Evolutionary conservation across 169 alveolate genomes (phyloP), one percentile per base, ranked within the genome.

Genomic region (Eimeria mitis): DNA sequence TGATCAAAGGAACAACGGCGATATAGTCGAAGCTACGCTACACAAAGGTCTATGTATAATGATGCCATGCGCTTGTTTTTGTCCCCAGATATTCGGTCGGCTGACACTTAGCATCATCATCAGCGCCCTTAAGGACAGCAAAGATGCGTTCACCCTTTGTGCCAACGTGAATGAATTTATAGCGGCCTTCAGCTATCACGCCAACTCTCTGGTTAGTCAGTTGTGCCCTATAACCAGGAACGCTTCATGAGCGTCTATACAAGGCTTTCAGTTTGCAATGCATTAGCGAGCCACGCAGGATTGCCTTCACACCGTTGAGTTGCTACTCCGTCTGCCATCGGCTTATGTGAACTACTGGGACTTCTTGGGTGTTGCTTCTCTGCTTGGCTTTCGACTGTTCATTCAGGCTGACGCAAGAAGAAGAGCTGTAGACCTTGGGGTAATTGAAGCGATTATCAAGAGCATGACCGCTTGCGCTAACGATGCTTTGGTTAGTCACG

Each of bases 381-480:
- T 85, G 28, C 52, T 34, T 83, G 34, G 16, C 68, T 49, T 71
- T 37, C 25, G 70, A 52, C 23, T 91, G 68, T 42, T 34, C 40
- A 3, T 8, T 2, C 89, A 92, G 96, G 94, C 84, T 37, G 96
- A 83, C 52, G 94, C 89, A 11, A 88, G 96, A 31, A 47, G 81
- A 70, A 31, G 92, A 31, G 94, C 70, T 16, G 78, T 92, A 9
- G 96, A 92, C 0, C 79, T 92, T n/a, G 96, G 89, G 63, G 96
- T 75, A 31, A 88, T 92, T 56, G 96, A 92, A 84, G 96, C 96
- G 28, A 65, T 92, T n/a, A 52, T 92, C 56, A 92, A 92, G 63
- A 54, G 83, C 89, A 79, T 83, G 87, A 92, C 96, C 34, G 96
- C 87, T 68, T 92, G 96, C 89, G 65, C 84, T 34, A 76, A 23